These are phyloP conservation scores for Sporisorium iseilematis-ciliati DNA, from an alignment of 1,284 basidiomycete species.

Conservation along the genomic window DNA sequence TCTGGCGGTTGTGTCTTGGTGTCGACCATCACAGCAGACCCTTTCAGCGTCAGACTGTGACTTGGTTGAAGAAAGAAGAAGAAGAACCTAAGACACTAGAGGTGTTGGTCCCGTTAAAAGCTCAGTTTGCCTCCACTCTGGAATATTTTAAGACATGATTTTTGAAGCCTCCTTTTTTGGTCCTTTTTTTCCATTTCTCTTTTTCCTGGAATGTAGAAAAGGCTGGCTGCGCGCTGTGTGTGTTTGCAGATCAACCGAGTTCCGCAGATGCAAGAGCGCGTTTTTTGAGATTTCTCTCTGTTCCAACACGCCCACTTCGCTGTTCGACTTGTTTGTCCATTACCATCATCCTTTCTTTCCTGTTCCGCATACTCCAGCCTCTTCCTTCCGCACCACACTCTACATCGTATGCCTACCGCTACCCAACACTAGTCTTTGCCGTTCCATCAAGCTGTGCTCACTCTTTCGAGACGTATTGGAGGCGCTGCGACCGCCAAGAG, in stretches of 20 bases:
- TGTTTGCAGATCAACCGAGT: no score
- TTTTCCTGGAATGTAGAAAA: background rate
- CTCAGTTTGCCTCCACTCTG: conserved; percentile 31
- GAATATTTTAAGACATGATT: conserved; percentile 4
- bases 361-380: no score
- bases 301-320: no score
- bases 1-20: conserved; percentile 3
- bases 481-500: conserved; percentile 3
- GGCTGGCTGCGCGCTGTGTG: no score
- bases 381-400: no score
- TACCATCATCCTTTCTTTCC: no score
- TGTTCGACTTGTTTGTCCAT: no score
- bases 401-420: no score
- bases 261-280: no score
- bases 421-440: no score
- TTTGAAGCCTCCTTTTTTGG: background rate
- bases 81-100: background rate
- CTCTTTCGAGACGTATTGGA: background rate
- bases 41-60: background rate
- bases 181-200: conserved; percentile 6
- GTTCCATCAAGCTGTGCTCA: background rate
- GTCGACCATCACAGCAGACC: conserved; percentile 1
- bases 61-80: conserved; percentile 4
- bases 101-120: conserved; percentile 16
- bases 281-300: no score